phyloP scores from a whole-genome alignment of 1,284 basidiomycete genomes.

The Fomitopsis schrenkii region DNA sequence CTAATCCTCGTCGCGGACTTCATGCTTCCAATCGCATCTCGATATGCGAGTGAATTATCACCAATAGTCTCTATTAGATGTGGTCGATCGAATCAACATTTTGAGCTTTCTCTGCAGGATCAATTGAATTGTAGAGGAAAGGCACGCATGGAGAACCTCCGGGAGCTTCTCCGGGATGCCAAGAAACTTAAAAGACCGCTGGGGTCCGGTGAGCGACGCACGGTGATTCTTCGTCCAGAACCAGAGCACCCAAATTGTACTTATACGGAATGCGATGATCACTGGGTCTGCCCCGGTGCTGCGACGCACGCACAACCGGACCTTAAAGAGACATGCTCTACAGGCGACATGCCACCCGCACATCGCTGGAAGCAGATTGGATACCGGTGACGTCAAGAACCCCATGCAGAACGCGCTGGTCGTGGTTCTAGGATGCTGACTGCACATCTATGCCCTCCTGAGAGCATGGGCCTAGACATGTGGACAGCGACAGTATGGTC shows the following conservation, averaged over 20 bases:
- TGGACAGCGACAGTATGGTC: not conserved
- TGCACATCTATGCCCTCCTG: not conserved
- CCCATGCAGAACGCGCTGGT: not conserved
- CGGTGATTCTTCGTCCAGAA: not conserved
- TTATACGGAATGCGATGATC: not conserved
- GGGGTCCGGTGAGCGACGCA: not conserved
- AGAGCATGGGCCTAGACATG: not conserved
- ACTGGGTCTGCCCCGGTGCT: not conserved
- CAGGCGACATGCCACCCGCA: not conserved
- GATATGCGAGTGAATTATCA: constrained; percentile 4
- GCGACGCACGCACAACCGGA: not conserved
- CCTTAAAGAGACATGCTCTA: not conserved
- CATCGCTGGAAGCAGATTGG: not conserved
- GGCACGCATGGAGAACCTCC: not conserved
- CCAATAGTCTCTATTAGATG: constrained; percentile 3
- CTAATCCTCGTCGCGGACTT: not conserved
- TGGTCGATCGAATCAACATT: constrained; percentile 5
- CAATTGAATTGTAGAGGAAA: not conserved
- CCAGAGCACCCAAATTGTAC: not conserved
- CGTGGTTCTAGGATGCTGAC: not conserved
- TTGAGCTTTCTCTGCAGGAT: not conserved
- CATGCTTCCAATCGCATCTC: constrained; percentile 1
- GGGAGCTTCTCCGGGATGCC: not conserved
- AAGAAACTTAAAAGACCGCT: not conserved
- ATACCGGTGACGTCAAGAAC: not conserved